A percentile compares a stretch with the other conserved stretches of the same genome.
phyloP scores from a whole-genome alignment of 1,284 basidiomycete species.

The Puccinia coronata region DNA sequence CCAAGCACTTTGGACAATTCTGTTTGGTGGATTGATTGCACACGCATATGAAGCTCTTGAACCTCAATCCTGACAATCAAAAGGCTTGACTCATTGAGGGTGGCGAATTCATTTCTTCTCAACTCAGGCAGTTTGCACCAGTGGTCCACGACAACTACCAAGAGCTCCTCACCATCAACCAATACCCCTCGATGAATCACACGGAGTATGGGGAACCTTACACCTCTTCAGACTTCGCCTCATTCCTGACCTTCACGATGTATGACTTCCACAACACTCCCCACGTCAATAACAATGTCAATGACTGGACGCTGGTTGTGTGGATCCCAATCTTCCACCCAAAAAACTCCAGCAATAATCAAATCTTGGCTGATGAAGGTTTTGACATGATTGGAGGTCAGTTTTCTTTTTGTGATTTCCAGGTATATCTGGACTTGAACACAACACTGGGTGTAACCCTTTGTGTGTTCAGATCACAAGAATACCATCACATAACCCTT shows the following conservation, averaged over 20 bases:
- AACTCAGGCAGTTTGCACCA: background rate
- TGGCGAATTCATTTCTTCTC: background rate
- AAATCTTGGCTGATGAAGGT: slow-evolving; percentile 7
- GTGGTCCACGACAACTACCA: too few species aligned
- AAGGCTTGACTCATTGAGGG: background rate
- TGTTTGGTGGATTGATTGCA: slow-evolving; percentile 5
- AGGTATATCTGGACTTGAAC: too few species aligned
- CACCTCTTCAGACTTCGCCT: too few species aligned
- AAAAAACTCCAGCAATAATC: too few species aligned
- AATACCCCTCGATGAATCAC: background rate
- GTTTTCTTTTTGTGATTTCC: too few species aligned
- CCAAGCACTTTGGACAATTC: slow-evolving; percentile 6
- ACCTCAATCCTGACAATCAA: too few species aligned
- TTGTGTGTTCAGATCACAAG: slow-evolving; percentile 14
- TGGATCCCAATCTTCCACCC: too few species aligned
- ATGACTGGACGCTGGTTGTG: too few species aligned
- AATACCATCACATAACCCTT: background rate
- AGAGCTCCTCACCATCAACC: background rate
- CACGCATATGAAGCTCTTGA: background rate
- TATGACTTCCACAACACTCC: slow-evolving; percentile 5
- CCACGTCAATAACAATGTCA: background rate
- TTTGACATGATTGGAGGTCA: too few species aligned
- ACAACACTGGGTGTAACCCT: background rate
- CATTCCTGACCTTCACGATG: too few species aligned
- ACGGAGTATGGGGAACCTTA: too few species aligned